A percentile compares a stretch with the other conserved stretches of the same genome.
Conservation (phyloP, 257 asterid species). For the Fraxinus cuspidata region DNA sequence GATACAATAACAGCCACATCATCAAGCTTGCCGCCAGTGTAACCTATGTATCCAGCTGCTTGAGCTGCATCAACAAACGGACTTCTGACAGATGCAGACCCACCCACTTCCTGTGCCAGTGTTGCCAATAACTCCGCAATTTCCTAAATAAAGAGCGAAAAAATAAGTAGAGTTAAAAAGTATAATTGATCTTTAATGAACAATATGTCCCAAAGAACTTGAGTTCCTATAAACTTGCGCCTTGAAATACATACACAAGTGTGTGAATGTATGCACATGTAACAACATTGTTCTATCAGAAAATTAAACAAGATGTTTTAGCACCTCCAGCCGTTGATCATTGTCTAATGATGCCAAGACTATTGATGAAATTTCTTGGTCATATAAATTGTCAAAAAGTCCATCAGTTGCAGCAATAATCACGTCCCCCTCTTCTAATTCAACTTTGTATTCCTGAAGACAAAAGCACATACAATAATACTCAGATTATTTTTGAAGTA, state of each 20-base stretch:
- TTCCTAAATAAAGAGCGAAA: constrained; percentile 39
- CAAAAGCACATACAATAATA: not conserved
- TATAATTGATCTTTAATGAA: not conserved
- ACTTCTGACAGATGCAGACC: constrained; percentile 48
- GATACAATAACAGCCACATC: constrained; percentile 80
- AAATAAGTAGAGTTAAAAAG: not conserved
- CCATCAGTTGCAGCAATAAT: constrained; percentile 77
- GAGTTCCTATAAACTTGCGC: not conserved
- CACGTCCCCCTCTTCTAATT: constrained; percentile 69
- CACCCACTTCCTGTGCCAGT: constrained; percentile 67
- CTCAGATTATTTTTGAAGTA: not conserved
- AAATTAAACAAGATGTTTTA: not conserved
- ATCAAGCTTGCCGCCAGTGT: constrained; percentile 77
- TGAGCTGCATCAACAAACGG: constrained; percentile 83
- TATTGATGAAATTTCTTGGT: constrained; percentile 58
- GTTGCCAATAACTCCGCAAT: constrained; percentile 67
- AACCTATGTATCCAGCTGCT: constrained; percentile 67
- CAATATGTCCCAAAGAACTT: not conserved
- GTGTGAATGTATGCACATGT: not conserved
- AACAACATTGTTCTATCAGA: not conserved
- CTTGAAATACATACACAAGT: not conserved
- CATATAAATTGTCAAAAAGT: constrained; percentile 75
- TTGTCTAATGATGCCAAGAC: constrained; percentile 54
- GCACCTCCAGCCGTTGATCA: constrained; percentile 57
- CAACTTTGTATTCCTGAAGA: constrained; percentile 60